Evolutionary conservation across 2,329 filamentous ascomycete genomes (phyloP).

Genomic region (Arthrobotrys sphaeroides): DNA sequence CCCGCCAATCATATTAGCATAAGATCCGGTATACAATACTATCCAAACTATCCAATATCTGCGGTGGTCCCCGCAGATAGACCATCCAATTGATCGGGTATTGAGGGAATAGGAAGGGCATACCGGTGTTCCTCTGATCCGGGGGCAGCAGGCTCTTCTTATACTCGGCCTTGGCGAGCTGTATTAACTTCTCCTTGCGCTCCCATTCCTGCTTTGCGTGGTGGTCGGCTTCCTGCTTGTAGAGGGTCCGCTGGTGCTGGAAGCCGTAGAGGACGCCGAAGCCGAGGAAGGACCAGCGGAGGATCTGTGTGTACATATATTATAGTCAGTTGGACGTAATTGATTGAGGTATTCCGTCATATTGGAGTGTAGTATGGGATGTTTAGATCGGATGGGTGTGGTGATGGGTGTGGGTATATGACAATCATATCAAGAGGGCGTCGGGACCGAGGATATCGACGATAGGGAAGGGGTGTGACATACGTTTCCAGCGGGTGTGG

Average conservation of each 20-base stretch:
- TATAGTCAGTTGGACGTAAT: constrained; percentile 8
- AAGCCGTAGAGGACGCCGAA: constrained; percentile 94
- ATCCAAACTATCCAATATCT: no score
- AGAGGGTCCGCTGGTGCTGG: constrained; percentile 87
- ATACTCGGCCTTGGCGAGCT: constrained; percentile 91
- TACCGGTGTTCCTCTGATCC: constrained; percentile 59
- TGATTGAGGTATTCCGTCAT: neutral
- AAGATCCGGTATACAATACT: neutral
- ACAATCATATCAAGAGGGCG: no score
- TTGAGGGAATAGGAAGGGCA: constrained; percentile 14
- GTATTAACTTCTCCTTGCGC: constrained; percentile 89
- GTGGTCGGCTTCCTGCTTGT: constrained; percentile 73
- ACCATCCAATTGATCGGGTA: neutral
- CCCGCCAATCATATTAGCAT: constrained; percentile 36
- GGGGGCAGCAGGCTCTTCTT: constrained; percentile 75
- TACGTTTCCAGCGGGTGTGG: constrained; percentile 48
- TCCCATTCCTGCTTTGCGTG: constrained; percentile 83
- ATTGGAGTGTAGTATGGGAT: neutral
- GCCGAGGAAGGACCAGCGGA: constrained; percentile 94
- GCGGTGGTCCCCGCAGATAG: no score
- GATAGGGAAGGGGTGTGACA: no score
- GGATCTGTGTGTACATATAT: constrained; percentile 71
- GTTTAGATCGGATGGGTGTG: no score
- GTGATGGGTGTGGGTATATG: no score
- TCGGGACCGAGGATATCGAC: no score